These are phyloP conservation scores for Sisymbrium irio DNA, from an alignment of 345 rosid genomes.

Conservation along the genomic window DNA sequence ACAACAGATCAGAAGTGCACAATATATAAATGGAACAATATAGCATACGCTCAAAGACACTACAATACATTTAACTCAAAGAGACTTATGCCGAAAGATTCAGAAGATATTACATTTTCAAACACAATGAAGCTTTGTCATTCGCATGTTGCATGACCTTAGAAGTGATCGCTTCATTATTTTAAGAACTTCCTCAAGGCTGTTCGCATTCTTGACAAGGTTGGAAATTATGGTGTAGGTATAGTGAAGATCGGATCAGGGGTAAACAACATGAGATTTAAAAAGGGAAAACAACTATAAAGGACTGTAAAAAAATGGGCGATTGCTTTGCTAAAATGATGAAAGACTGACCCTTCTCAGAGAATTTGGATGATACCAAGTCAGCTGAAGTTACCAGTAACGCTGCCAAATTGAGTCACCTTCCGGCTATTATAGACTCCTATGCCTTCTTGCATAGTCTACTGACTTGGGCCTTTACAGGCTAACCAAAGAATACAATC, in stretches of 20 bases:
- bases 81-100: slow-evolving; percentile 39
- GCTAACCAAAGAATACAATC: slow-evolving; percentile 39
- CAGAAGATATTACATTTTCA: slow-evolving; percentile 62
- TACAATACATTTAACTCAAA: slow-evolving; percentile 45
- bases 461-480: slow-evolving; percentile 64
- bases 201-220: slow-evolving; percentile 60
- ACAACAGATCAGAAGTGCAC: background rate
- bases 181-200: slow-evolving; percentile 63
- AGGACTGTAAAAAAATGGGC: background rate
- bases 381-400: slow-evolving; percentile 91
- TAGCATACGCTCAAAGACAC: slow-evolving; percentile 9
- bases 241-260: slow-evolving; percentile 79
- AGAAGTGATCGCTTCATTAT: slow-evolving; percentile 63
- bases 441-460: slow-evolving; percentile 81
- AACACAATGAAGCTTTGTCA: slow-evolving; percentile 81
- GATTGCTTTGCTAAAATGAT: background rate
- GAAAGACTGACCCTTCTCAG: slow-evolving; percentile 72
- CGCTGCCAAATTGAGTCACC: slow-evolving; percentile 82
- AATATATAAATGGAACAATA: slow-evolving; percentile 9
- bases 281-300: no score
- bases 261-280: no score
- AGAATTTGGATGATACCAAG: slow-evolving; percentile 73
- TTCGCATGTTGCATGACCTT: slow-evolving; percentile 76
- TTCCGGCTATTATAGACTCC: slow-evolving; percentile 52
- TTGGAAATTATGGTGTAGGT: slow-evolving; percentile 89